A percentile compares a stretch with the other conserved stretches of the same genome.
phyloP scores from a whole-genome alignment of 2,329 filamentous ascomycete genomes.

The Sclerotinia nivalis region DNA sequence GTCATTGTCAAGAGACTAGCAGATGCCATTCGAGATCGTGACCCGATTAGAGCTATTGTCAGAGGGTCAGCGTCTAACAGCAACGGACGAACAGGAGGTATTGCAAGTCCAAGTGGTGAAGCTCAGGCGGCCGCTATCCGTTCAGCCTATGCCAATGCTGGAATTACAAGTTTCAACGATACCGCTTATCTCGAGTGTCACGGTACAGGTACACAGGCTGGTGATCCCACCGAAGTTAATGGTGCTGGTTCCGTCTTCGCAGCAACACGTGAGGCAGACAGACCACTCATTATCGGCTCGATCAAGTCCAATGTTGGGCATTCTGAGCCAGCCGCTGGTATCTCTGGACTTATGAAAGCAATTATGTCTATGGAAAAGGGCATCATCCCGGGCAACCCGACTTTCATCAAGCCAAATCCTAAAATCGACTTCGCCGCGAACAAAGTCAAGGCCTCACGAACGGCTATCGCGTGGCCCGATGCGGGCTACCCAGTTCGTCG shows the following conservation, averaged over 20 bases:
- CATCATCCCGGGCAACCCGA: conserved; percentile 45
- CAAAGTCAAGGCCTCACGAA: conserved; percentile 31
- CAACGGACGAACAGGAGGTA: conserved; percentile 9
- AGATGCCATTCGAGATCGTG: conserved; percentile 13
- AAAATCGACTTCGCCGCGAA: conserved; percentile 39
- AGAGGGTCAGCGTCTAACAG: conserved; percentile 9
- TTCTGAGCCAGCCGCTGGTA: conserved; percentile 37
- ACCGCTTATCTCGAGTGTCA: conserved; percentile 13
- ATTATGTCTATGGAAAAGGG: conserved; percentile 46
- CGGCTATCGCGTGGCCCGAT: conserved; percentile 26
- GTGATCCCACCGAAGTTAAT: conserved; percentile 11
- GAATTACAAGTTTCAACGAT: conserved; percentile 9
- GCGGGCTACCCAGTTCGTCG: conserved; percentile 44
- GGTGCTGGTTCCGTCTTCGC: conserved; percentile 15
- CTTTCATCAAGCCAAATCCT: conserved; percentile 44
- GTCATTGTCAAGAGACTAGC: conserved; percentile 8
- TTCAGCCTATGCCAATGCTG: conserved; percentile 11
- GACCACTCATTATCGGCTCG: conserved; percentile 10
- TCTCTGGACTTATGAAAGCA: conserved; percentile 45
- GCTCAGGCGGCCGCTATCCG: conserved; percentile 15
- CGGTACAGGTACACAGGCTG: conserved; percentile 2
- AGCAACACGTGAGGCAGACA: not conserved
- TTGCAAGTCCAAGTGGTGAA: conserved; percentile 17
- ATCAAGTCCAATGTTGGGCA: not conserved
- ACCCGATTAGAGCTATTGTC: conserved; percentile 18